Conservation (phyloP, 495 filamentous ascomycete species). For the Cercophora scortea region DNA sequence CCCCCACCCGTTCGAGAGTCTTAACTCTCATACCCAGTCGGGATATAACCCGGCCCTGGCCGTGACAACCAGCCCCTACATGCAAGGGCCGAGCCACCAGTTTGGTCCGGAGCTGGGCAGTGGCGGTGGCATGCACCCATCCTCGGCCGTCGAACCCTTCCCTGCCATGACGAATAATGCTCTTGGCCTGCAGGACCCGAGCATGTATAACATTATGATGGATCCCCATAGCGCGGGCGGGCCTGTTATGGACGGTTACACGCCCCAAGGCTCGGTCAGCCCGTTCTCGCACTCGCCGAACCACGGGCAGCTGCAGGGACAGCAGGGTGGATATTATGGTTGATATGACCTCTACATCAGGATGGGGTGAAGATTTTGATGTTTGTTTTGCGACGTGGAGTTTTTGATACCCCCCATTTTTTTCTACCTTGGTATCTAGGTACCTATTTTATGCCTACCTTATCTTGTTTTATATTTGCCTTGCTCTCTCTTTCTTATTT, state of each 20-base stretch:
- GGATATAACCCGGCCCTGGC: slow-evolving; percentile 11
- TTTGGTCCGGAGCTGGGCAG: not conserved
- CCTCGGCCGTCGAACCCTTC: slow-evolving; percentile 26
- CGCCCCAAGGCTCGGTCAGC: not conserved
- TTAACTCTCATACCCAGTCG: slow-evolving; percentile 6
- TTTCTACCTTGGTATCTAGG: too few species aligned
- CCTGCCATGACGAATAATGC: slow-evolving; percentile 24
- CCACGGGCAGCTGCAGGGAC: not conserved
- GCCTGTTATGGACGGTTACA: not conserved
- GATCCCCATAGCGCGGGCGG: slow-evolving; percentile 14
- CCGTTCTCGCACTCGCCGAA: not conserved
- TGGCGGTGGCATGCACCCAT: slow-evolving; percentile 1
- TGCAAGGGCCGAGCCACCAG: not conserved
- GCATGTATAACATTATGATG: slow-evolving; percentile 6
- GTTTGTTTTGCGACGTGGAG: too few species aligned
- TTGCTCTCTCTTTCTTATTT: too few species aligned
- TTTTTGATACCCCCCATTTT: too few species aligned
- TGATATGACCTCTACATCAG: not conserved
- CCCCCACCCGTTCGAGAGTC: slow-evolving; percentile 4
- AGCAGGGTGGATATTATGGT: not conserved
- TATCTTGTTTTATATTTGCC: too few species aligned
- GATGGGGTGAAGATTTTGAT: too few species aligned
- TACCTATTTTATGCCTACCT: too few species aligned
- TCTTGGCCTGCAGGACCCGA: slow-evolving; percentile 30
- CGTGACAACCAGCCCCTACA: slow-evolving; percentile 5